A percentile compares a stretch with the other conserved stretches of the same genome.
Evolutionary conservation across 2,329 filamentous ascomycete genomes (phyloP).

Genomic region (Colletotrichum tamarilloi): DNA sequence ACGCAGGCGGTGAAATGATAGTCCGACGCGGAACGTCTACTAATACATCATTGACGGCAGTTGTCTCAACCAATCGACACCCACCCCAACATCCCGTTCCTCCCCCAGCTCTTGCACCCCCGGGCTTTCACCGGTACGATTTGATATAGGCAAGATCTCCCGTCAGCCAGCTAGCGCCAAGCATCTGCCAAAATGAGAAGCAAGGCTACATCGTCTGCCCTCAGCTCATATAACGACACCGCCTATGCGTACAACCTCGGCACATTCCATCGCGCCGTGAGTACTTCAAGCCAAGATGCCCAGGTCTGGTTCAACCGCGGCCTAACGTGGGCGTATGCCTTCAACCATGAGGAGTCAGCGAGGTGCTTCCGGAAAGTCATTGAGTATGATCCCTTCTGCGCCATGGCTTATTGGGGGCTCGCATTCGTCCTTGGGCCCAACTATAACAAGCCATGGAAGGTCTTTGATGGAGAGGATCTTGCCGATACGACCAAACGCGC

Average conservation of each 20-base stretch:
- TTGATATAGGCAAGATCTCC: constrained; percentile 3
- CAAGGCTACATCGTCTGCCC: constrained; percentile 22
- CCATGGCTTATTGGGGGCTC: constrained; percentile 77
- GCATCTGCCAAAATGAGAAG: constrained; percentile 25
- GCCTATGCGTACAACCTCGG: constrained; percentile 72
- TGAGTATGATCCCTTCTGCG: constrained; percentile 62
- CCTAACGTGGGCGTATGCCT: constrained; percentile 79
- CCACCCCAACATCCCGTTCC: constrained; percentile 12
- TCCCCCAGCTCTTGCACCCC: background rate
- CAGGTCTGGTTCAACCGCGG: constrained; percentile 79
- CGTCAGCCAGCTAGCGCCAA: background rate
- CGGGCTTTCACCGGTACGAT: background rate
- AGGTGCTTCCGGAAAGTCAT: constrained; percentile 73
- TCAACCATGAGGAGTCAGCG: constrained; percentile 80
- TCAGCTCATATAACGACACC: constrained; percentile 31
- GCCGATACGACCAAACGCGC: constrained; percentile 60
- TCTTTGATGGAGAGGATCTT: constrained; percentile 73
- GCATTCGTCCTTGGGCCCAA: constrained; percentile 81
- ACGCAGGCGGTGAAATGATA: constrained; percentile 24
- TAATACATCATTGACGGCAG: constrained; percentile 21
- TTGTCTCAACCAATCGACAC: constrained; percentile 25
- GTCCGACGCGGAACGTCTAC: constrained; percentile 10
- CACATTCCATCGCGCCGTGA: constrained; percentile 64
- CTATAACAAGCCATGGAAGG: constrained; percentile 80
- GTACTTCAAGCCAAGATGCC: constrained; percentile 60